Evolutionary conservation across 2,329 filamentous ascomycete genomes (phyloP).

Genomic region (Ceratocystis huliohia): DNA sequence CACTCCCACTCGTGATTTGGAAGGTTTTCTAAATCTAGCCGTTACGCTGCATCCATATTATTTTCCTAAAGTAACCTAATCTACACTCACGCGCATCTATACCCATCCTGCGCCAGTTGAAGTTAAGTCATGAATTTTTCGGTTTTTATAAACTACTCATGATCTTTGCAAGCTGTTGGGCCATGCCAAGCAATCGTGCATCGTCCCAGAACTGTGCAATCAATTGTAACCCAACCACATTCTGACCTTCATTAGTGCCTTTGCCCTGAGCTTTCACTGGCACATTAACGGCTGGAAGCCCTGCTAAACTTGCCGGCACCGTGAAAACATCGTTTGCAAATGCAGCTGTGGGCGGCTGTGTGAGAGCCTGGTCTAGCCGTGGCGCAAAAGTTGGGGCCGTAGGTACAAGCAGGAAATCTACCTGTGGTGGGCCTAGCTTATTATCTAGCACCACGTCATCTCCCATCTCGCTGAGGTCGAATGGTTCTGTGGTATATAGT

Average conservation of each 20-base stretch:
- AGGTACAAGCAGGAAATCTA: constrained; percentile 79
- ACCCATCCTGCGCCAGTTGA: background rate
- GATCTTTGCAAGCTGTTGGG: constrained; percentile 33
- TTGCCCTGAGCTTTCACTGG: constrained; percentile 34
- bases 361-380: constrained; percentile 42
- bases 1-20: background rate
- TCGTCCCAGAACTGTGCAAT: constrained; percentile 77
- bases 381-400: constrained; percentile 72
- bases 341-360: constrained; percentile 48
- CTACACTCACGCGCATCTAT: background rate
- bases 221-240: constrained; percentile 52
- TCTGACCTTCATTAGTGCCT: constrained; percentile 21
- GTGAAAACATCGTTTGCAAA: constrained; percentile 96
- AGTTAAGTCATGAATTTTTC: background rate
- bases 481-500: constrained; percentile 41
- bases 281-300: constrained; percentile 76
- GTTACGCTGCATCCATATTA: background rate
- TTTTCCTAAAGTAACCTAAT: constrained; percentile 12
- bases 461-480: constrained; percentile 49
- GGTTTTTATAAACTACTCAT: constrained; percentile 21
- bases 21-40: background rate
- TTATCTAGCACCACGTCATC: constrained; percentile 39
- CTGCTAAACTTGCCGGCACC: constrained; percentile 84
- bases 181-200: constrained; percentile 46
- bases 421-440: constrained; percentile 47